Evolutionary conservation across 495 filamentous ascomycete species (phyloP).

Genomic region (Parathielavia appendiculata): DNA sequence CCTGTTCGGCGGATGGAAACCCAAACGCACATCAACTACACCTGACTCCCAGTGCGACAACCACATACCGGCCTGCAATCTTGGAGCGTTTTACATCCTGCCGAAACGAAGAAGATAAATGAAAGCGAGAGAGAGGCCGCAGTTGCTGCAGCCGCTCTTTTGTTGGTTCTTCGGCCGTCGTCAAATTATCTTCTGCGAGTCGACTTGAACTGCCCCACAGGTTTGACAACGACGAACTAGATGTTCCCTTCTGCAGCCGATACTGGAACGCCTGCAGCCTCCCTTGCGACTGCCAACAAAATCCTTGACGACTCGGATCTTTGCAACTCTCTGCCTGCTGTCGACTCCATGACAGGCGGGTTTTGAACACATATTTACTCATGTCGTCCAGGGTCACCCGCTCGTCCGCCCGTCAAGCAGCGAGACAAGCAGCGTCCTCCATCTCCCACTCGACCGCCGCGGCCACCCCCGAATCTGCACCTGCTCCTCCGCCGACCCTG

Average conservation of each 20-base stretch:
- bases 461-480: slow-evolving; percentile 36
- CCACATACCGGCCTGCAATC: not conserved
- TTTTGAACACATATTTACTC: slow-evolving; percentile 46
- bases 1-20: not conserved
- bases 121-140: not conserved
- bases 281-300: slow-evolving; percentile 16
- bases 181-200: slow-evolving; percentile 1
- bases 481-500: slow-evolving; percentile 40
- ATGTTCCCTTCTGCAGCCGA: slow-evolving; percentile 1
- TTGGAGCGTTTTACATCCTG: not conserved
- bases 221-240: not conserved
- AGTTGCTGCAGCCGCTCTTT: not conserved
- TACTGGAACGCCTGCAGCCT: not conserved
- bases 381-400: slow-evolving; percentile 82
- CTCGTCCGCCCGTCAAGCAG: slow-evolving; percentile 72
- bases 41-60: not conserved
- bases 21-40: not conserved
- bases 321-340: slow-evolving; percentile 11
- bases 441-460: slow-evolving; percentile 39
- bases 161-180: not conserved
- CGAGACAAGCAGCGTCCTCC: slow-evolving; percentile 50
- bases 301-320: not conserved
- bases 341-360: slow-evolving; percentile 20
- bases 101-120: not conserved
- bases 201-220: slow-evolving; percentile 12